Base-by-base conservation (phyloP, 2,329 filamentous ascomycete genomes). In the Ceratocystis diversiconidia region DNA sequence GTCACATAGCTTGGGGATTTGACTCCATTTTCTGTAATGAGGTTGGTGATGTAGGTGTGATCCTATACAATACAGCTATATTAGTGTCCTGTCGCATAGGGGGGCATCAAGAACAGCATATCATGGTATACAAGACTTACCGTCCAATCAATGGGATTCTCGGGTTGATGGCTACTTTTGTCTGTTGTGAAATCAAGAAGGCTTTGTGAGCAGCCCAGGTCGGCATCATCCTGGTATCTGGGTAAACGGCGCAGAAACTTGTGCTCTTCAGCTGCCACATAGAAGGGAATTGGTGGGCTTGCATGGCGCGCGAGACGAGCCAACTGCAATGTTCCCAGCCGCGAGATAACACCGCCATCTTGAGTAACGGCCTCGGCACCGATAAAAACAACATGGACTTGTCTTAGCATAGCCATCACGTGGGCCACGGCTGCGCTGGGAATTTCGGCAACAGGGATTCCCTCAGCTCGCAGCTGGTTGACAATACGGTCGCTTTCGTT, bases 201-300 rank as follows among this genome's bases (percentile, higher is more conserved):
- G 43, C 84, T 81, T 75, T 96, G 90, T 72, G 87, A 82, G 69
- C 95, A 78, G 0, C 89, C 89, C 67, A 95, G 78, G 72, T 94
- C 89, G 67, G 86, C 84, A 52, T 69, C 68, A 36, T 60, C 63
- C 75, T 96, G 90, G 69, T 87, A 85, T 25, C 94, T 77, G 1
- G 92, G 90, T 30, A 65, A 32, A 65, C 94, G 81, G 71, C 91
- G 83, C 59, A 95, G 90, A 73, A 99, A 96, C 77, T 99, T 99
- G 79, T 99, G 94, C 71, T 89, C 95, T 78, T 99, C 94, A 0
- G 88, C 88, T 4, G 94, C 91, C 19, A 96, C 91, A 72, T 95
- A 96, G 70, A 97, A 90, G 0, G 88, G 88, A 69, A 89, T 86
- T 15, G 64, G 68, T 15, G 69, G 69, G 48, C 86, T 84, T 57